phyloP scores from a whole-genome alignment of 2,329 filamentous ascomycete species.

The Monosporascus sp. region DNA sequence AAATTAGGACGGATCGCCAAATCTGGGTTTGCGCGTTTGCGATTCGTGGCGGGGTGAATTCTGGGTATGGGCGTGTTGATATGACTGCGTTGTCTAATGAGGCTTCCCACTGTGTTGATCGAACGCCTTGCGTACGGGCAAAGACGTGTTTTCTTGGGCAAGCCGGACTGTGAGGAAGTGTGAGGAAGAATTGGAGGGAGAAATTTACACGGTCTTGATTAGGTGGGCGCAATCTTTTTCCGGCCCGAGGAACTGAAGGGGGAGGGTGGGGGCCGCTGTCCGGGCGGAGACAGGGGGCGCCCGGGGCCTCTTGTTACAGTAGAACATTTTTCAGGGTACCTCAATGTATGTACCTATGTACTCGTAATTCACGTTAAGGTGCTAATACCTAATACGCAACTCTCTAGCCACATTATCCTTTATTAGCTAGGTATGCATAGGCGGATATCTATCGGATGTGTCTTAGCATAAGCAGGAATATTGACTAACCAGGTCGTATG shows the following conservation, averaged over 20 bases:
- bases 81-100: background rate
- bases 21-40: conserved; percentile 1
- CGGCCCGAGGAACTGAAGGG: background rate
- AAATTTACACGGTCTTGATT: background rate
- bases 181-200: background rate
- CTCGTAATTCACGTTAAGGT: background rate
- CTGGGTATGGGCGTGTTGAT: background rate
- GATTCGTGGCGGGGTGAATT: background rate
- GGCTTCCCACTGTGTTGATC: conserved; percentile 5
- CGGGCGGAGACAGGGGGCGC: too few relatives aligned
- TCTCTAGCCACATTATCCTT: background rate
- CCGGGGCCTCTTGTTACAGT: too few relatives aligned
- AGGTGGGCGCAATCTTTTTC: background rate
- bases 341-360: background rate
- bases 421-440: background rate
- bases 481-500: too few relatives aligned
- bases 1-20: background rate
- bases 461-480: too few relatives aligned
- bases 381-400: background rate
- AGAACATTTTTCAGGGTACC: background rate
- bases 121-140: background rate
- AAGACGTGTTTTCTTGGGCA: background rate
- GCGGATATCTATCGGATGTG: too few relatives aligned
- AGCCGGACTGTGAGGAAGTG: background rate
- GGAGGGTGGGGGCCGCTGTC: too few relatives aligned